A percentile compares a stretch with the other conserved stretches of the same genome.
phyloP scores from a whole-genome alignment of 164 flowering plant genomes.

The Vitis vinifera region DNA sequence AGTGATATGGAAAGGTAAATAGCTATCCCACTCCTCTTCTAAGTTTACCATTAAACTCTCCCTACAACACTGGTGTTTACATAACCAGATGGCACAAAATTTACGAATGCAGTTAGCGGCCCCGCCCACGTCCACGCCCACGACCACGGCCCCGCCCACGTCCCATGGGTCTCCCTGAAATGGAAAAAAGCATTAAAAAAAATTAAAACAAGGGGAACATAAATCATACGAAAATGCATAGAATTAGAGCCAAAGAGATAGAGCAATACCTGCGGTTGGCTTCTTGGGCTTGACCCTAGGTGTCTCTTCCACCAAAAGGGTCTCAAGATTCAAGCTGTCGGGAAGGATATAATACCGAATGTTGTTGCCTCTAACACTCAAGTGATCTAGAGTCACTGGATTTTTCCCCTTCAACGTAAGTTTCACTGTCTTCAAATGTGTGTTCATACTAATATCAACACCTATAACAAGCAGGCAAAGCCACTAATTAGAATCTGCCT shows the following conservation, averaged over 20 bases:
- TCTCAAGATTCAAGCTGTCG: conserved; percentile 90
- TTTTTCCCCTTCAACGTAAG: conserved; percentile 85
- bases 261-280: conserved; percentile 69
- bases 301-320: conserved; percentile 83
- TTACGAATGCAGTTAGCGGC: conserved; percentile 38
- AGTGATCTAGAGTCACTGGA: conserved; percentile 82
- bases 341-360: conserved; percentile 89
- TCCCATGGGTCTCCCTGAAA: conserved; percentile 76
- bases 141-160: conserved; percentile 95
- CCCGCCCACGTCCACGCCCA: conserved; percentile 93
- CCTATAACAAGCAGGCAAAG: conserved; percentile 35
- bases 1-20: neutral
- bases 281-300: conserved; percentile 93
- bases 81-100: neutral
- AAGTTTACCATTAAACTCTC: conserved; percentile 1
- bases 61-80: conserved; percentile 9
- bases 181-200: neutral
- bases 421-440: conserved; percentile 86
- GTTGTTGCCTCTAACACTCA: conserved; percentile 90
- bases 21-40: neutral
- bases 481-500: too few relatives aligned
- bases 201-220: neutral
- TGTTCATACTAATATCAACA: conserved; percentile 94
- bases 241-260: neutral
- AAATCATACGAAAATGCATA: neutral